These are phyloP conservation scores for Pseudozyma tsukubaensis DNA, from an alignment of 1,284 basidiomycete species.

Conservation along the genomic window DNA sequence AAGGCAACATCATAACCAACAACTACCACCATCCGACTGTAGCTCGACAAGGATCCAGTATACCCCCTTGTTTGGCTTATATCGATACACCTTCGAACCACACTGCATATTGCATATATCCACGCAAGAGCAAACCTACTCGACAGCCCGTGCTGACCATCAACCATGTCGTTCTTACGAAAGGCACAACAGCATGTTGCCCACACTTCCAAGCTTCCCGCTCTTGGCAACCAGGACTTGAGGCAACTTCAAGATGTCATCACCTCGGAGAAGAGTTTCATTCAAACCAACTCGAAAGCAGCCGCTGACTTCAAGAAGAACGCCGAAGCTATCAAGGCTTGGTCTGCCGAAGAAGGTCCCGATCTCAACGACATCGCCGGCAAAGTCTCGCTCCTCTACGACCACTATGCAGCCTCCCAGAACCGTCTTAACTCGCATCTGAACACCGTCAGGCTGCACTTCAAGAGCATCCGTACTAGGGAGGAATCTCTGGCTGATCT, in stretches of 20 bases:
- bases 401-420: conserved; percentile 78
- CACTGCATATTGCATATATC: conserved; percentile 6
- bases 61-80: conserved; percentile 19
- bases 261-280: conserved; percentile 84
- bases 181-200: conserved; percentile 73
- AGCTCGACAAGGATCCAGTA: conserved; percentile 14
- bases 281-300: conserved; percentile 78
- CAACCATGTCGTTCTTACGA: conserved; percentile 60
- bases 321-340: conserved; percentile 79
- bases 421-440: conserved; percentile 81
- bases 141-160: neutral
- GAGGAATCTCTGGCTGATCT: conserved; percentile 87
- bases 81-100: neutral
- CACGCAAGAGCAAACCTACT: neutral
- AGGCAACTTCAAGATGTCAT: conserved; percentile 87
- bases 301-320: conserved; percentile 78
- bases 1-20: neutral
- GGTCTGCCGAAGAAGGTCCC: conserved; percentile 87
- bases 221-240: conserved; percentile 84
- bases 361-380: conserved; percentile 83
- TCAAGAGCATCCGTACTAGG: conserved; percentile 78
- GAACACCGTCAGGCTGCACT: conserved; percentile 76
- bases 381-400: conserved; percentile 79
- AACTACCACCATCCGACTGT: conserved; percentile 6
- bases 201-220: conserved; percentile 79